phyloP scores from a whole-genome alignment of 495 filamentous ascomycete genomes.

The Podospora bellae-mahoneyi region DNA sequence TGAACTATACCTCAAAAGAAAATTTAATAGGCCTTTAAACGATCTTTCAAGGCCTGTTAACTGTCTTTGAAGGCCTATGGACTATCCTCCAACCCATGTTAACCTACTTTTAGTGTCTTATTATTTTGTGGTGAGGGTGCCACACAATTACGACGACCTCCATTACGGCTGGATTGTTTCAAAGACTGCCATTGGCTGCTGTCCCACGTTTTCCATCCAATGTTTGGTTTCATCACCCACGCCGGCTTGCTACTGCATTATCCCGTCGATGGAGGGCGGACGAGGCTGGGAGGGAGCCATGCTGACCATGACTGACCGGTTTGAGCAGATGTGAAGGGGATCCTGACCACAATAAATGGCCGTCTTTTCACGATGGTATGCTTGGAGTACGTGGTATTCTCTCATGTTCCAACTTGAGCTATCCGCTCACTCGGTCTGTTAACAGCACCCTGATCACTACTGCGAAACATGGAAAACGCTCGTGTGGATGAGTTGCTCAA shows the following conservation, averaged over 20 bases:
- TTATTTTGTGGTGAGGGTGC: no score
- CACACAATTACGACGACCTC: background rate
- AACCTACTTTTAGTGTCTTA: no score
- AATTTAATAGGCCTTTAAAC: no score
- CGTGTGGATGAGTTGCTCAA: conserved; percentile 35
- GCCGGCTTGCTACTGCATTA: background rate
- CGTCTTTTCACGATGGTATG: background rate
- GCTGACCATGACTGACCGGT: background rate
- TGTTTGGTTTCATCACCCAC: conserved; percentile 3
- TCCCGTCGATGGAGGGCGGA: background rate
- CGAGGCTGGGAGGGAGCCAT: conserved; percentile 1
- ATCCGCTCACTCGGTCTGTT: background rate
- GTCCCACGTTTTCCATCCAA: background rate
- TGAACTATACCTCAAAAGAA: no score
- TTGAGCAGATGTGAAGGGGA: background rate
- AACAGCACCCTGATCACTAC: background rate
- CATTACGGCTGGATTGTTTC: background rate
- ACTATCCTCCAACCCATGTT: no score
- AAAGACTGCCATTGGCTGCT: background rate
- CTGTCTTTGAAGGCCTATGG: no score
- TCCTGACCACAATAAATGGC: background rate
- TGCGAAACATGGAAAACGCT: conserved; percentile 1
- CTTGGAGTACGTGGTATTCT: background rate
- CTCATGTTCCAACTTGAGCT: background rate
- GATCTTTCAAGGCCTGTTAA: no score